Base-by-base conservation (phyloP, 495 filamentous ascomycete genomes). In the Cudoniella acicularis region DNA sequence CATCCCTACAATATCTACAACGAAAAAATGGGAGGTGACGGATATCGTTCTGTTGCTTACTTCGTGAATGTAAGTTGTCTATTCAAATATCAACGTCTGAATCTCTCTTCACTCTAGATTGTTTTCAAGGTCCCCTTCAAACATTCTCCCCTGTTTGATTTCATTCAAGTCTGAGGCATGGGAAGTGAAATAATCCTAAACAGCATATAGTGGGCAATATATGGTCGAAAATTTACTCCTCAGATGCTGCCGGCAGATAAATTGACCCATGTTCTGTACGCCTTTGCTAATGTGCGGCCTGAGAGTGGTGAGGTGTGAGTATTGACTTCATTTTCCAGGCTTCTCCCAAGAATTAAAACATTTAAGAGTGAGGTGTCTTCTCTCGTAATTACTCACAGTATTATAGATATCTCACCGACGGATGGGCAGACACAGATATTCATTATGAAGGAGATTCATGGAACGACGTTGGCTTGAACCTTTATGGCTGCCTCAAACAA, bases 401-500 rank as follows among this genome's bases (percentile, higher is more conserved):
- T 21, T 48, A 9, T 42, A 86, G 83, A 16, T 87, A 85, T 67
- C 72, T 95, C 30, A 92, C 90, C 0, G 91, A 96, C 72, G 69
- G 80, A 25, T 96, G 91, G 91, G 85, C 89, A 43, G 91, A 96
- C 70, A 83, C 85, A 1, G 82, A 96, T 65, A 96, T 95, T 72
- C 94, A 96, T 75, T 96, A 89, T 72, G 74, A 88, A n/a, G 77
- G 77, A 30, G 91, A 96, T 73, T 88, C 87, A 56, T 85, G 83
- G 83, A 84, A 85, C 61, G 83, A 86, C 60, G 62, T 66, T 4
- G 83, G 87, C 20, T 87, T 79, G 49, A 94, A 96, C 71, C 78
- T 94, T 54, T 96, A 95, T 75, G 91, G 91, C 52, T 96, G 90
- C 71, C 73, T 93, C 43, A 98, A 98, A 79, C 94, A 98, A 76